Evolutionary conservation across 768 basidiomycete genomes (phyloP).

Genomic region (Leccinum subgranulosum): DNA sequence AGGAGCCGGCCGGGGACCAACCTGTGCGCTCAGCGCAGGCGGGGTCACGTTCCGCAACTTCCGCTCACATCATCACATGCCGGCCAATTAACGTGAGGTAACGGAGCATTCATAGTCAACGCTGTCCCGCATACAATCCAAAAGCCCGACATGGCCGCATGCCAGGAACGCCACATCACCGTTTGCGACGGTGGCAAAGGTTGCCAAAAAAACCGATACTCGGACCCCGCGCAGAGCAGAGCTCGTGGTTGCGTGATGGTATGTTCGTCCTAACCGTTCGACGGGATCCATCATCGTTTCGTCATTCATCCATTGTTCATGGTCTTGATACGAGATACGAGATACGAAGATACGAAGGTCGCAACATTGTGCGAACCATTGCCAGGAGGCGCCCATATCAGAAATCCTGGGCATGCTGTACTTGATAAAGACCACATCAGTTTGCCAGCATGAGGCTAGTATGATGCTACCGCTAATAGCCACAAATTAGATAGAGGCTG

Average conservation of each 20-base stretch:
- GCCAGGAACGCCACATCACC: slow-evolving; percentile 1
- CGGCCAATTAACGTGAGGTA: not conserved
- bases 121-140: not conserved
- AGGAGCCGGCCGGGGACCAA: not conserved
- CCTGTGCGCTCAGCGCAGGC: not conserved
- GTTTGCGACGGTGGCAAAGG: not conserved
- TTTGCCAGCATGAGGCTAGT: not conserved
- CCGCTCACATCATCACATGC: not conserved
- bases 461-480: not conserved
- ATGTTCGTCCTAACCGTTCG: not conserved
- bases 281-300: slow-evolving; percentile 2
- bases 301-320: not conserved
- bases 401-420: slow-evolving; percentile 15
- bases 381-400: not conserved
- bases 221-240: slow-evolving; percentile 8
- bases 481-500: not conserved
- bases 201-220: not conserved
- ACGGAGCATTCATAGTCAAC: slow-evolving; percentile 4
- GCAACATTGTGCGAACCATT: not conserved
- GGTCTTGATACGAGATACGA: slow-evolving; percentile 1
- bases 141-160: not conserved
- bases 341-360: not conserved
- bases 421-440: not conserved
- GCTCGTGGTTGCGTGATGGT: not conserved
- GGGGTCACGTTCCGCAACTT: not conserved